Conservation (phyloP, 163 green algal genomes). For the Chlorella variabilis region DNA sequence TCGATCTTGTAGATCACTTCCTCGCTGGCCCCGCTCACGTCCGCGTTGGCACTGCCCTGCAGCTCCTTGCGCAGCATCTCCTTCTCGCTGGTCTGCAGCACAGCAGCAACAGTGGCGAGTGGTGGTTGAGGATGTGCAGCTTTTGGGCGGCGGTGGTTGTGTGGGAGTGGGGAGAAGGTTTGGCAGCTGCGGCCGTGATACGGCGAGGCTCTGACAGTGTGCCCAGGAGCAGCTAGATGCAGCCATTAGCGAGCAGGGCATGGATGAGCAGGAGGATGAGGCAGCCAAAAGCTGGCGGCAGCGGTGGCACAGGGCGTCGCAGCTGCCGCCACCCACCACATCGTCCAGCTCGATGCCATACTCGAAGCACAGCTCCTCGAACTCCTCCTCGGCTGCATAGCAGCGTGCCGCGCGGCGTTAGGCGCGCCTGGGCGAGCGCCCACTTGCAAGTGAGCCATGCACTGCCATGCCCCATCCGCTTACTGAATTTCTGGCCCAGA, state of each 20-base stretch:
- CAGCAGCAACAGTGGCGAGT: no score
- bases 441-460: not conserved
- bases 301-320: not conserved
- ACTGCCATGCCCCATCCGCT: conserved; percentile 35
- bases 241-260: no score
- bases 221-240: no score
- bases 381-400: conserved; percentile 92
- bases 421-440: no score
- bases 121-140: no score
- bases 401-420: not conserved
- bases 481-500: conserved; percentile 93
- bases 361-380: conserved; percentile 98
- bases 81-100: conserved; percentile 89
- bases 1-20: conserved; percentile 98
- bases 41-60: conserved; percentile 32
- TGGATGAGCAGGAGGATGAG: not conserved
- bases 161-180: not conserved
- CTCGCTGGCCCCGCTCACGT: conserved; percentile 48
- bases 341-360: conserved; percentile 99
- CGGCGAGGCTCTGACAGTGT: no score
- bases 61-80: conserved; percentile 95
- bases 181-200: no score
- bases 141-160: no score
- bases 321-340: conserved; percentile 78
- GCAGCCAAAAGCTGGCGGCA: no score